Evolutionary conservation across 371 early-diverging fungal genomes (phyloP), one percentile per base, ranked within the genome.

Genomic region (Rhizopus delemar): DNA sequence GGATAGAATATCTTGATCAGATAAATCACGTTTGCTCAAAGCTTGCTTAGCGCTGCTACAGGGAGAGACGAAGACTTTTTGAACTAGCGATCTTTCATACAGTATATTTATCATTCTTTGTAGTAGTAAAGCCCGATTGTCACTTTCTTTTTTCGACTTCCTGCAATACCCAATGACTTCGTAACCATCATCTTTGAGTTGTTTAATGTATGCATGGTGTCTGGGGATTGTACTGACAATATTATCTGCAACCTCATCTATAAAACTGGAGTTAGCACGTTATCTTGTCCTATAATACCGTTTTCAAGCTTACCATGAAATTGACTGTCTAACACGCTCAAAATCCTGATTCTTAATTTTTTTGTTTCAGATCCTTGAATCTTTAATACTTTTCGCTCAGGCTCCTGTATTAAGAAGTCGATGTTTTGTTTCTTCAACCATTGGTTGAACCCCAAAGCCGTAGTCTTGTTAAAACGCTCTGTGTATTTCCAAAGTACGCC

Each of bases 391-490:
- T 62, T 62, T 45, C 57, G 62, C 33, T 62, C 62, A 34, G 53
- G 41, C 43, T 57, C 57, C 15, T 57, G 33, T 46, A 32, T 39
- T 63, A 63, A 53, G 38, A 63, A 63, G 31, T 63, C 53, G 16
- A 63, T n/a, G 36, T 53, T 57, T 57, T 63, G n/a, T n/a, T 57
- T 57, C 33, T 57, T 63, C 41, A 57, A 56, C 57, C 57, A 63
- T 63, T 57, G 31, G 31, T 9, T 63, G 46, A 63, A 57, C n/a
- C 48, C 63, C 53, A 63, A 63, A 57, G 49, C 5, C 46, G 49
- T 63, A 53, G 57, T 53, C 11, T 57, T 63, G 31, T 49, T 46
- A 15, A 63, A 57, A 38, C 12, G 36, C 13, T 56, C 45, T 5
- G 56, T 56, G 35, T 32, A 62, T 15, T 45, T 45, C 45, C 45